Base-by-base conservation (phyloP, 257 asterid genomes). In the Nicotiana noctiflora region DNA sequence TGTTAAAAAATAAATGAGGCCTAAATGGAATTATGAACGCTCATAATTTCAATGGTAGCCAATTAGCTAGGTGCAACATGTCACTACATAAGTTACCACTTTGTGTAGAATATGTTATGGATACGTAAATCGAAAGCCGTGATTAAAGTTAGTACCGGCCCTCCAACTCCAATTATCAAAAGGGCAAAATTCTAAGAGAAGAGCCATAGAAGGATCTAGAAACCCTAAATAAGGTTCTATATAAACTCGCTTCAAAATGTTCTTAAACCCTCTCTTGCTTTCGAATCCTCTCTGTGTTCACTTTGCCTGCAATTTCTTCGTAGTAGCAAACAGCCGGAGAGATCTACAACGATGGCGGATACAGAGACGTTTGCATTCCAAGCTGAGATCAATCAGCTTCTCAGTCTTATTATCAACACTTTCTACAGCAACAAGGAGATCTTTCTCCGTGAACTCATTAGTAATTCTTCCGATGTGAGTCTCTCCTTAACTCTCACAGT, bases 351-450 rank as follows among this genome's bases (percentile, higher is more conserved):
- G 44, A 86, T 87, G 89, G 85, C 85, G 23, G 91, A 89, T 3
- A 29, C 81, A 0, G 92, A 89, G 84, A 89, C 92, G 80, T 89
- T 89, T 80, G 92, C 92, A 17, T 89, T 89, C 86, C 92, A 89
- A 61, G 92, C 92, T 4, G 92, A 89, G 85, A 89, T 89, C 81
- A 89, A 89, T 79, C 92, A 89, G 83, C 78, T 89, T 13, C 53
- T 89, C 81, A 87, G 91, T 84, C 79, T 89, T 59, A 89, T 89
- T 15, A 89, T 89, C 86, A 89, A 89, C 84, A 89, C 92, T 8
- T 89, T 89, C 83, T 89, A 89, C 84, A 84, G 89, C 84, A 89
- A 89, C 84, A 89, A 89, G 84, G 93, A 89, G 86, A 89, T 89
- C 86, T 89, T 89, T 70, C 93, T 89, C 21, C 90, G 93, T 25